Evolutionary conservation across 371 early-diverging fungal species (phyloP).

Genomic region (Parasitella parasitica): DNA sequence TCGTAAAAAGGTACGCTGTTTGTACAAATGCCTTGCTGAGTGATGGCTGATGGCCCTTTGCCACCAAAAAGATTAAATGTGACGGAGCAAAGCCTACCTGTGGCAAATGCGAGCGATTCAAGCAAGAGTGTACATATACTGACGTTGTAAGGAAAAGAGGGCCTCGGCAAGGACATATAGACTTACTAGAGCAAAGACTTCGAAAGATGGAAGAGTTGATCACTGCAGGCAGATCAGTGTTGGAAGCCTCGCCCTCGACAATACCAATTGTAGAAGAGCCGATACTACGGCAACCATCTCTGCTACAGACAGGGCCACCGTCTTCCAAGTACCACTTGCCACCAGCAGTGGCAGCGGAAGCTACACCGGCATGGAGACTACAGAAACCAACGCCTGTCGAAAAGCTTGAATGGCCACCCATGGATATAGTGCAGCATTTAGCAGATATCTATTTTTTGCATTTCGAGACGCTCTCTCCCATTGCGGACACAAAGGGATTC

Average conservation of each 20-base stretch:
- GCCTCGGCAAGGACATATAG: constrained; percentile 69
- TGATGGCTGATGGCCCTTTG: no score
- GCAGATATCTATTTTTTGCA: constrained; percentile 8
- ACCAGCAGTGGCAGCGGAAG: background rate
- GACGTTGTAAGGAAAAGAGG: constrained; percentile 65
- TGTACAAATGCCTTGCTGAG: background rate
- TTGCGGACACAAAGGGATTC: constrained; percentile 1
- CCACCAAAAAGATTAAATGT: constrained; percentile 63
- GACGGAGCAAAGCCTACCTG: constrained; percentile 72
- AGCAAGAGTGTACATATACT: constrained; percentile 60
- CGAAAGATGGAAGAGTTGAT: constrained; percentile 54
- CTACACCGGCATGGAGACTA: background rate
- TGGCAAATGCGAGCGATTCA: constrained; percentile 63
- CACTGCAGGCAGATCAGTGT: background rate
- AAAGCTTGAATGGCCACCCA: background rate
- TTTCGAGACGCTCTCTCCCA: constrained; percentile 8
- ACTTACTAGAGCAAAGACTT: constrained; percentile 58
- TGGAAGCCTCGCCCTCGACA: background rate
- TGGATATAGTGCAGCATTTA: constrained; percentile 5
- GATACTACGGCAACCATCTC: no score
- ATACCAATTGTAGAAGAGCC: background rate
- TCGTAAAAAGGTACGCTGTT: constrained; percentile 60
- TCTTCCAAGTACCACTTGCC: background rate
- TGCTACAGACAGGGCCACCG: background rate
- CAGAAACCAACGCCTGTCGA: background rate